These are phyloP conservation scores for Mrakia frigida DNA, from an alignment of 768 basidiomycete genomes.

Conservation along the genomic window DNA sequence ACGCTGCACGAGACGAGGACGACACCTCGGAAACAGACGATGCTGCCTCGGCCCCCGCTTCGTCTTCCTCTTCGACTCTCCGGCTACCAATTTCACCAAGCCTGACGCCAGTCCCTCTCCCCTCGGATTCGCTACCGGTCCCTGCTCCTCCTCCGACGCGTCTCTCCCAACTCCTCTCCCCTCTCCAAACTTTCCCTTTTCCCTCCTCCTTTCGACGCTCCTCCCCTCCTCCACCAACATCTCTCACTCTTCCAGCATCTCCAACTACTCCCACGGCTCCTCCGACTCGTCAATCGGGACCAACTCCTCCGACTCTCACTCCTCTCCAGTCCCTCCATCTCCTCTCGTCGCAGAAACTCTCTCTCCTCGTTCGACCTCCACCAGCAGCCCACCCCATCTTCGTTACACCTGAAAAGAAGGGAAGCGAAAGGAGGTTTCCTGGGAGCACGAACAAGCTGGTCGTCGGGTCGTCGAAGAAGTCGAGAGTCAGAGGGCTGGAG, in stretches of 20 bases:
- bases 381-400: constrained; percentile 27
- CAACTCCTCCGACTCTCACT: constrained; percentile 16
- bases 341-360: constrained; percentile 26
- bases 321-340: constrained; percentile 30
- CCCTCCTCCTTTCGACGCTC: background rate
- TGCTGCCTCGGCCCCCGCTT: background rate
- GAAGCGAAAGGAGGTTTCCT: constrained; percentile 22
- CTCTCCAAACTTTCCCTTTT: background rate
- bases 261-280: background rate
- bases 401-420: background rate
- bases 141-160: background rate
- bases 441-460: constrained; percentile 20
- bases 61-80: background rate
- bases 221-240: background rate
- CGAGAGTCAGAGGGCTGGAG: constrained; percentile 11
- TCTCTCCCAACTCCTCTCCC: background rate
- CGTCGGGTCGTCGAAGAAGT: background rate
- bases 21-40: background rate
- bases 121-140: background rate
- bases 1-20: background rate
- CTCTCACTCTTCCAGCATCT: background rate
- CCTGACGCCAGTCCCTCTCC: background rate
- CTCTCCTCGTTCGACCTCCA: constrained; percentile 23
- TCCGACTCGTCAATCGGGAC: background rate
- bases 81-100: background rate